Evolutionary conservation across 148 eudicot species (phyloP), one percentile per base, ranked within the genome.

Genomic region (Arbutus unedo): DNA sequence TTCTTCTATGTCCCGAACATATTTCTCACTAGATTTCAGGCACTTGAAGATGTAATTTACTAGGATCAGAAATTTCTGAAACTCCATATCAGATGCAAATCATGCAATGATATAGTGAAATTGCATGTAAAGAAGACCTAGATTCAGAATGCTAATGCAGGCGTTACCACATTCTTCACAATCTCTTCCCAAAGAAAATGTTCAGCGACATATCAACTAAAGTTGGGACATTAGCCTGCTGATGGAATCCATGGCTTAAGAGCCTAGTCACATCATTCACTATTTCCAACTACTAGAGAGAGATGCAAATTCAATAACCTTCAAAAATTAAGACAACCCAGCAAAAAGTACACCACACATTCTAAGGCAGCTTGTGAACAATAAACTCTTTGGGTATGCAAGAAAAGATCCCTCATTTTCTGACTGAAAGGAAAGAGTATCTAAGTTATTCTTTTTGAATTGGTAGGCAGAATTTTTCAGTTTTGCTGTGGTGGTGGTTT

Each of bases 281-380:
- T 23, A 21, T 66, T 23, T 21, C 70, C 13, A 64, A 21, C 2
- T 23, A 62, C 3, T 18, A 16, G 23, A 19, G 8, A 18, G 21
- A 4, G 21, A 19, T 25, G 7, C 41, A 25, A 67, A 15, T 71
- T 43, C 2, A 71, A 71, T 50, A 71, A 15, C 75, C n/a, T 71
- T 71, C 67, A 60, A 60, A 60, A 60, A 18, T 60, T 71, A 43
- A 71, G 48, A 71, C 21, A 16, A 71, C 43, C 75, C 44, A 67
- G 23, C 19, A 14, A 44, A 71, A 71, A 71, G 5, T 43, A 1
- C 18, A 1, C 18, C 41, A 10, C 49, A 5, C 21, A 59, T 57
- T 18, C 66, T 7, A 59, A 2, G 9, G 45, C 45, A 70, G 74
- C 49, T 70, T 13, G 48, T 16, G 21, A 0, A 15, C 18, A 15